Evolutionary conservation across 108 stramenopile genomes (phyloP), one percentile per base, ranked within the genome.

Genomic region (Cyclotella sp.): DNA sequence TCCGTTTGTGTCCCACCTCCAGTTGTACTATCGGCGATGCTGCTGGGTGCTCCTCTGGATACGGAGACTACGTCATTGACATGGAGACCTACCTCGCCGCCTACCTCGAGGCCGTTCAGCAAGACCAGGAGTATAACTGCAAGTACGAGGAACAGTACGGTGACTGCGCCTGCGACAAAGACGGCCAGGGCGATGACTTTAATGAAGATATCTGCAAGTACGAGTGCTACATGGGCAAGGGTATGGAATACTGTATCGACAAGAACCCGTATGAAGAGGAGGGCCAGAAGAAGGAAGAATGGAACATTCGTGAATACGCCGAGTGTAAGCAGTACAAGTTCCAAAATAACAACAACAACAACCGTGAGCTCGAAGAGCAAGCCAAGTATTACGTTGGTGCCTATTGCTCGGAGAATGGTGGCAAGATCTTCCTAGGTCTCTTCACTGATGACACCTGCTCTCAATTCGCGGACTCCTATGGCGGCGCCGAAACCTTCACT

Each of bases 1-100:
- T 95, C 85, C 91, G 94, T 54, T 83, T 95, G 18, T 95, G 94
- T 49, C 94, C 94, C 22, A 62, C 81, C 19, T 54, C 75, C 63
- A 53, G 75, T 15, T 95, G 94, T 81, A 72, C 89, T 52, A 69
- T 69, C 40, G 42, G 44, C 21, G 81, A 81, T 63, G 83, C 87
- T 30, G 78, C 67, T 46, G 94, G 94, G 15, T 95, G 94, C 83
- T 46, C 21, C 16, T 51, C 68, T 18, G 76, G 72, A 63, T 95
- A 90, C 79, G 91, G 91, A 13, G 93, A 95, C 76, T 95, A 95
- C 83, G 76, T 95, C 71, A 79, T 95, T 44, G 89, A 87, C 79
- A 91, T 95, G 91, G 82, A 90, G 69, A 86, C 85, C 44, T 95
- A 87, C 79, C 83, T 95, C 26, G 63, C 82, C 24, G 72, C 89